Evolutionary conservation across 768 basidiomycete species (phyloP), one percentile per base, ranked within the genome.

Genomic region (Suillus paluster): DNA sequence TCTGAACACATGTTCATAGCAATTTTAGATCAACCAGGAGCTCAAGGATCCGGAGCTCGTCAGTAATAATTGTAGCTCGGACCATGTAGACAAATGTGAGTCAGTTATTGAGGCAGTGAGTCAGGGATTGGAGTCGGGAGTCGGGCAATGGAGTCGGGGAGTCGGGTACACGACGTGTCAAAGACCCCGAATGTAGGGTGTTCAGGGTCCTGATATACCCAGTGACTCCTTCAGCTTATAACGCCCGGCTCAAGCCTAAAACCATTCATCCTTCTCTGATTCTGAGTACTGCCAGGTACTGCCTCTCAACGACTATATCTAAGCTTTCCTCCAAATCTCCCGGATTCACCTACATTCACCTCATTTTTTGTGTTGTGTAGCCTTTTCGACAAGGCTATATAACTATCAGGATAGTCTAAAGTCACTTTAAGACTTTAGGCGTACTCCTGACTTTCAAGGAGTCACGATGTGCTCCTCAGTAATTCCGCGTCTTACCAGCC

Each of bases 391-490:
- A 61, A 45, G 61, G 14, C 64, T 67, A 63, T 64, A 68, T 69
- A 67, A 2, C 21, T 38, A 67, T 46, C 49, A 75, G 80, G 80
- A 72, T 81, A 69, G 66, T 64, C 83, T 80, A 81, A 76, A 78
- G 81, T 71, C 75, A 73, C 68, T 30, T 50, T 68, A 9, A 79
- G 73, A 70, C 74, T 76, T 74, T 73, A 69, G 78, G 53, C 64
- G 66, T 72, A 70, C 75, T 71, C 59, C 52, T 68, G 33, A 41
- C 57, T 60, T 62, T 60, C 49, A 68, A 60, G 61, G 64, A 67
- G 60, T 69, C 75, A 69, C 73, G 70, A 87, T 87, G 86, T 80
- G 64, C 46, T 23, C 58, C 36, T 63, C 68, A 68, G 14, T 66
- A 62, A 67, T 67, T 44, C 58, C 73, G 69, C 70, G 71, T 68